Base-by-base conservation (phyloP, 345 rosid species). In the Excoecaria agallocha region DNA sequence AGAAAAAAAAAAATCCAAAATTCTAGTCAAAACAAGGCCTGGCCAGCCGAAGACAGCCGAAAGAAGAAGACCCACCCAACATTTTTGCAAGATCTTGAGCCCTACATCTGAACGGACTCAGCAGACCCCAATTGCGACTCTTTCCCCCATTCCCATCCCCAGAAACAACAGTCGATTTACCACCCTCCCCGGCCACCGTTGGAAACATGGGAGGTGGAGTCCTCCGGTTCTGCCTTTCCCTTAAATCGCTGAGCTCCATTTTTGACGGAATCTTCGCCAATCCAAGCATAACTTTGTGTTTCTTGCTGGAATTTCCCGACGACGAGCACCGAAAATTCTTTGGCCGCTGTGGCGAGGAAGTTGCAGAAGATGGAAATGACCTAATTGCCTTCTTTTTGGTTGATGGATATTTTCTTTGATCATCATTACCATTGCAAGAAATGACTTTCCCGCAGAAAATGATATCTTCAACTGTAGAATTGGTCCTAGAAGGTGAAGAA, bases 161-260 rank as follows among this genome's bases (percentile, higher is more conserved):
- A 12, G 64, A 20, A 12, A 48, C 15, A 56, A 72, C 69, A 15
- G 3, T 54, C 54, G 2, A 37, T 66, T 63, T 63, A 10, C 6
- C 57, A 8, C 57, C 49, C 10, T 20, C n/a, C 6, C n/a, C 30
- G 6, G 12, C 37, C 45, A 12, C 17, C 10, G 25, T 52, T 54
- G 83, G 83, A 12, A 78, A 76, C 77, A 85, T 55, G 3, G 83
- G 84, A 19, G 77, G 62, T 22, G 83, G 87, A 0, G 71, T 37
- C 70, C 62, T n/a, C 22, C 71, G 57, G 7, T 50, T 49, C 71
- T 83, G 88, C 69, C 90, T 83, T 74, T 71, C 81, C 78, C 70
- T 83, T 15, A 87, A 77, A 17, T 87, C 88, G 49, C 73, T 69
- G 39, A 87, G 74, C 60, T 87, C 83, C 85, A 85, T 78, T 66